A percentile compares a stretch with the other conserved stretches of the same genome.
Conservation (phyloP, 1,139 yeast genomes). For the Spathaspora sp. region DNA sequence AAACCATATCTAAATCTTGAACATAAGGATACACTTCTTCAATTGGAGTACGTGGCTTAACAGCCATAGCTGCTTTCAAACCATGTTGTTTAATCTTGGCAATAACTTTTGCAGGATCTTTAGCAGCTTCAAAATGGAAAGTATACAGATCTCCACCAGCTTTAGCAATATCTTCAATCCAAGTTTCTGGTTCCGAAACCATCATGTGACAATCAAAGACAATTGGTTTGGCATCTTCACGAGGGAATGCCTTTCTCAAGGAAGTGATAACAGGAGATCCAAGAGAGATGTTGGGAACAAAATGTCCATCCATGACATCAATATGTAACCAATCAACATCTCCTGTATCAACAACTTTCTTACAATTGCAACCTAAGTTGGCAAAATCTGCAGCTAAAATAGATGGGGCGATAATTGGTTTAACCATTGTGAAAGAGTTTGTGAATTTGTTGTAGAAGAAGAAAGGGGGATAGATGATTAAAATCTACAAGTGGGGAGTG, state of each 20-base stretch:
- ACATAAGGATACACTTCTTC: conserved; percentile 79
- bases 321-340: conserved; percentile 95
- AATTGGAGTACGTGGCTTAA: conserved; percentile 92
- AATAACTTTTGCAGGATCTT: conserved; percentile 73
- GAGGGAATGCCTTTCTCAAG: conserved; percentile 75
- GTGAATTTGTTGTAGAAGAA: background rate
- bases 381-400: conserved; percentile 94
- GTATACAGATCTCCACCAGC: conserved; percentile 97
- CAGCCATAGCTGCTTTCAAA: conserved; percentile 93
- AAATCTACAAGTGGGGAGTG: background rate
- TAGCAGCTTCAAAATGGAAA: conserved; percentile 92
- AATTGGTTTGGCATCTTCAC: conserved; percentile 44
- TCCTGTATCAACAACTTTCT: conserved; percentile 65
- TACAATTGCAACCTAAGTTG: conserved; percentile 84
- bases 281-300: conserved; percentile 92
- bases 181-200: conserved; percentile 92
- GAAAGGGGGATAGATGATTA: background rate
- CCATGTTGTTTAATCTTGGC: conserved; percentile 73
- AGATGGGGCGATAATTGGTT: conserved; percentile 91
- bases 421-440: conserved; percentile 55
- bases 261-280: conserved; percentile 89
- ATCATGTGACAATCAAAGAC: conserved; percentile 99
- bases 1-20: conserved; percentile 82
- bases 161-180: conserved; percentile 91
- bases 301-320: conserved; percentile 98